phyloP scores from a whole-genome alignment of 768 basidiomycete species.

The Termitomyces bulborhizus region DNA sequence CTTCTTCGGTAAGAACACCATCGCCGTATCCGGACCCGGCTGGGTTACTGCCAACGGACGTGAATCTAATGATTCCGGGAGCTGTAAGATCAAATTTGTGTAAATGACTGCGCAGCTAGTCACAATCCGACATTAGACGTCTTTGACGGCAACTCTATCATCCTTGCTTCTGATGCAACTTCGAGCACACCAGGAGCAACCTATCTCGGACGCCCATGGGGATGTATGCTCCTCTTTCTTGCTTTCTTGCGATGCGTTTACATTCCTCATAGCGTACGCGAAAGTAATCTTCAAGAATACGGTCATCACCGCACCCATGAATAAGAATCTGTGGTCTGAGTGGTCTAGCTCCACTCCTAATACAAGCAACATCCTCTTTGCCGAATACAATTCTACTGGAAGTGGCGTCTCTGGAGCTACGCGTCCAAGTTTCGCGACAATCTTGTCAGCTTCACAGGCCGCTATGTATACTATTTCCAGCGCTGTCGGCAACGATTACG shows the following conservation, averaged over 20 bases:
- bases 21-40: conserved; percentile 36
- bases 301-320: conserved; percentile 30
- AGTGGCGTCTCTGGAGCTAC: neutral
- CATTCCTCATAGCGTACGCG: conserved; percentile 26
- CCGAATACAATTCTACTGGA: conserved; percentile 5
- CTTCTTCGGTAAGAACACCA: conserved; percentile 45
- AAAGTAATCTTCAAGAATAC: conserved; percentile 47
- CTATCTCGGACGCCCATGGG: conserved; percentile 43
- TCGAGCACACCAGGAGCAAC: conserved; percentile 9
- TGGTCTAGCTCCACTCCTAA: conserved; percentile 6
- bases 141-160: conserved; percentile 37
- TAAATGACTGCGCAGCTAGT: neutral
- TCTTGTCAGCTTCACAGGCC: conserved; percentile 31
- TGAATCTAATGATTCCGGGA: conserved; percentile 35
- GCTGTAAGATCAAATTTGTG: conserved; percentile 28
- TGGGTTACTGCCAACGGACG: conserved; percentile 46
- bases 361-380: conserved; percentile 3
- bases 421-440: conserved; percentile 33
- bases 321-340: conserved; percentile 21
- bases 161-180: conserved; percentile 22
- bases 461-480: conserved; percentile 33
- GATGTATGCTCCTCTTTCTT: conserved; percentile 20
- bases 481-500: conserved; percentile 39
- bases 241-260: neutral
- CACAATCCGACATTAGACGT: conserved; percentile 24